Conservation (phyloP, 768 basidiomycete species). For the Mycena chlorophos region DNA sequence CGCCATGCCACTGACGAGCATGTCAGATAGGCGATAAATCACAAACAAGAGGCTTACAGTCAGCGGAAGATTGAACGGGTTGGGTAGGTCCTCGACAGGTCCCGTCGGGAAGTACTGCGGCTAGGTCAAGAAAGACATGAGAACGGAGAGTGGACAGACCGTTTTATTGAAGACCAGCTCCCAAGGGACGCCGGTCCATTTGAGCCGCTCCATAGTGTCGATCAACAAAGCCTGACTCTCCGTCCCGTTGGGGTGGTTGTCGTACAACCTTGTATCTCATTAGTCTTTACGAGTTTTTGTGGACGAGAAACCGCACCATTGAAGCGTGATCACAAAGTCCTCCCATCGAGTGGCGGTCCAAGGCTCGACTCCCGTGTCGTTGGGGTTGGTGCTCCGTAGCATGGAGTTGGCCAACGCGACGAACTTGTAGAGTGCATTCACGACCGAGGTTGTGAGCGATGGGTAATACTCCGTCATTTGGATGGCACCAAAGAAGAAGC, state of each 20-base stretch:
- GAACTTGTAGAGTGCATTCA: slow-evolving; percentile 53
- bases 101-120: slow-evolving; percentile 46
- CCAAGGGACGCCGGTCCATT: slow-evolving; percentile 55
- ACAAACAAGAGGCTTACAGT: slow-evolving; percentile 27
- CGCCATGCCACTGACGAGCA: slow-evolving; percentile 49
- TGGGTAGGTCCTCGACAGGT: slow-evolving; percentile 38
- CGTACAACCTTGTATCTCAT: slow-evolving; percentile 45
- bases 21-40: slow-evolving; percentile 8
- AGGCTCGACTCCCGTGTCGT: slow-evolving; percentile 47
- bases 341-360: slow-evolving; percentile 60
- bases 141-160: slow-evolving; percentile 26
- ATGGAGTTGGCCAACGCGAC: slow-evolving; percentile 53
- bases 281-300: neutral
- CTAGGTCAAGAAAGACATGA: neutral
- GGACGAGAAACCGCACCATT: slow-evolving; percentile 41
- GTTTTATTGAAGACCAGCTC: slow-evolving; percentile 50
- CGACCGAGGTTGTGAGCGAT: slow-evolving; percentile 44
- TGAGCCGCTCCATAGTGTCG: slow-evolving; percentile 55
- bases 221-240: slow-evolving; percentile 43
- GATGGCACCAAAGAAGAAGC: slow-evolving; percentile 48
- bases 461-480: slow-evolving; percentile 54
- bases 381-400: slow-evolving; percentile 40
- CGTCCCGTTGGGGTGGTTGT: slow-evolving; percentile 49
- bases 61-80: slow-evolving; percentile 46
- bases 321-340: slow-evolving; percentile 55